phyloP scores from a whole-genome alignment of 83 land plant species.

The Larix sibirica region DNA sequence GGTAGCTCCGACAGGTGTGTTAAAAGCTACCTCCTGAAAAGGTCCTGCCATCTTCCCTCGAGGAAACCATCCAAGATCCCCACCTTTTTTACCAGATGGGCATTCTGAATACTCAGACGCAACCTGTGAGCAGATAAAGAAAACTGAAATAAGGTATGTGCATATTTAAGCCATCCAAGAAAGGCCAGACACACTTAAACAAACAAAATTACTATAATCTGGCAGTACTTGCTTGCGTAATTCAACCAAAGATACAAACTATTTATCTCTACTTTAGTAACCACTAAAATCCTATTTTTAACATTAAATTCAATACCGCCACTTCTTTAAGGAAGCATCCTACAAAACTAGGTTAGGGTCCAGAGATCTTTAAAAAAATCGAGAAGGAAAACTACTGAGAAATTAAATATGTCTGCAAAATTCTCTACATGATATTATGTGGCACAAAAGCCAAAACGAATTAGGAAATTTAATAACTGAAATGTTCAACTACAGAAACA shows the following conservation, averaged over 20 bases:
- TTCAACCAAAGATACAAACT: not conserved
- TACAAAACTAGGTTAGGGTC: not conserved
- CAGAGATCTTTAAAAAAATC: too few species aligned
- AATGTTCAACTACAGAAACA: too few species aligned
- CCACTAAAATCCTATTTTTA: not conserved
- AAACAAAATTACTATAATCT: not conserved
- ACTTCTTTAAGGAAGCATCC: not conserved
- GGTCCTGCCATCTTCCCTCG: constrained; percentile 99
- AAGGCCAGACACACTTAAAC: not conserved
- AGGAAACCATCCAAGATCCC: constrained; percentile 99
- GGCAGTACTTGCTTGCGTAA: not conserved
- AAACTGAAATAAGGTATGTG: not conserved
- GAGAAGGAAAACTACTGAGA: too few species aligned
- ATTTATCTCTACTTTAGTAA: constrained; percentile 2
- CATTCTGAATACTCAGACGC: constrained; percentile 98
- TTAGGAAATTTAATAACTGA: too few species aligned
- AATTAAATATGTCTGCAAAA: too few species aligned
- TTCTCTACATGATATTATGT: too few species aligned
- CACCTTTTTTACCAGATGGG: constrained; percentile 99
- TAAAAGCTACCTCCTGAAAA: constrained; percentile 98
- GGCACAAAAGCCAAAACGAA: too few species aligned
- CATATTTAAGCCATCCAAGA: not conserved
- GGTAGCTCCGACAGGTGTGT: constrained; percentile 79
- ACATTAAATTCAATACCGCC: not conserved
- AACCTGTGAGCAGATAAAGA: constrained; percentile 40